Evolutionary conservation across 2,329 filamentous ascomycete species (phyloP), one percentile per base, ranked within the genome.

Genomic region (Neodidymelliopsis sp.): DNA sequence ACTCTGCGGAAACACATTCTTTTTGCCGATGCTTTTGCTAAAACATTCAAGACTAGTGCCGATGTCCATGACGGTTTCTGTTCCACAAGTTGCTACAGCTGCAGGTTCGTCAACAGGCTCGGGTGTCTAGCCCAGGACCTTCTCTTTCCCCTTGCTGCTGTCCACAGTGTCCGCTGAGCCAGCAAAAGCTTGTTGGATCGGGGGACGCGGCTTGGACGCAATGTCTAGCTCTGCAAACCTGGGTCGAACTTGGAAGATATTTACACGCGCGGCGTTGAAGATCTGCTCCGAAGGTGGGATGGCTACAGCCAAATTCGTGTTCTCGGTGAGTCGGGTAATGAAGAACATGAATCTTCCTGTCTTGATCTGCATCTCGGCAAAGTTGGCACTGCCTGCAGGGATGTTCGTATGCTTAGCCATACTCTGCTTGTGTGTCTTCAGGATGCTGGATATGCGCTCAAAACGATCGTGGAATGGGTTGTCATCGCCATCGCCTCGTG

Each of bases 401-500:
- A 88, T 89, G 37, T 88, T 88, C 1, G 88, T 91, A 72, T 89
- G 91, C 61, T 88, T 85, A 46, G 79, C 77, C 72, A 83, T 80
- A 38, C 75, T 84, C 77, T 97, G 93, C 79, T 97, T 99, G 79
- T 97, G 97, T 50, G 93, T 92, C 77, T 99, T 99, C 76, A 99
- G 89, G 67, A 99, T 97, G 73, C 96, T 97, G 54, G 89, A 94
- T 68, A 99, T 89, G 61, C 89, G 88, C 79, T 99, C 94, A 64
- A 96, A 91, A 2, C 94, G 89, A 74, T 99, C 94, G 39, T 88
- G 88, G 54, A 90, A 95, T 1, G 94, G 93, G 71, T 99, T 99
- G 39, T 84, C 75, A 25, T 82, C 80, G 33, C 91, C 91, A 54
- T 87, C 81, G 13, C 84, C 81, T 2, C 89, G 88, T 4, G 90